These are phyloP conservation scores for Linderniella brevidens DNA, from an alignment of 257 asterid genomes.

Conservation along the genomic window DNA sequence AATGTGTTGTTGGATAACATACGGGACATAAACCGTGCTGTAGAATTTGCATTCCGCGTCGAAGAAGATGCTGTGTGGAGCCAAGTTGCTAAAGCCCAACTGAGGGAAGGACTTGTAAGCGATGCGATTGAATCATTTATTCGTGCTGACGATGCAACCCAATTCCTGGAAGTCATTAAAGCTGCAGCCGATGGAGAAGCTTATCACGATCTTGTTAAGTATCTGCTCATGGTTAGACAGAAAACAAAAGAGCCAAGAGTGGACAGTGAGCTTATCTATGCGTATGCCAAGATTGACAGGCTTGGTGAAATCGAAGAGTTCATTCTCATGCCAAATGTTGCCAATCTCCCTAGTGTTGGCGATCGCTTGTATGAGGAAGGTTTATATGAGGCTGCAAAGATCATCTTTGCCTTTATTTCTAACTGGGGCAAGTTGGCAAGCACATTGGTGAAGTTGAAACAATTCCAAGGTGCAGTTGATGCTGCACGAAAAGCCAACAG, in stretches of 20 bases:
- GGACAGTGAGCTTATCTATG: constrained; percentile 93
- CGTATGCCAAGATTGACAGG: constrained; percentile 93
- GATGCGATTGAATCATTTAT: constrained; percentile 97
- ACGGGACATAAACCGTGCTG: constrained; percentile 86
- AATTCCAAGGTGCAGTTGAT: constrained; percentile 98
- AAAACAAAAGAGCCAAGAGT: constrained; percentile 94
- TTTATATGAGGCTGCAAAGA: constrained; percentile 91
- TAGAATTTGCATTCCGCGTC: constrained; percentile 94
- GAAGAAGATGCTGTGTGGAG: constrained; percentile 99
- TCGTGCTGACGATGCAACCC: constrained; percentile 91
- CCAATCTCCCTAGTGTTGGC: constrained; percentile 94
- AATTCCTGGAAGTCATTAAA: constrained; percentile 72
- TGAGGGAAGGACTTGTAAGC: constrained; percentile 89
- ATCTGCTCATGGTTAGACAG: constrained; percentile 96
- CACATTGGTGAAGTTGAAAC: constrained; percentile 81
- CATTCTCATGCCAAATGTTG: constrained; percentile 98
- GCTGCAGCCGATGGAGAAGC: constrained; percentile 84
- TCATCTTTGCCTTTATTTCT: constrained; percentile 80
- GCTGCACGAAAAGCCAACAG: constrained; percentile 99
- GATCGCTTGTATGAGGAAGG: constrained; percentile 96
- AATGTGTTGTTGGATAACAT: constrained; percentile 81
- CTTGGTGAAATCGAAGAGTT: constrained; percentile 92
- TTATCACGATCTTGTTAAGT: constrained; percentile 89
- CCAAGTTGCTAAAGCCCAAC: constrained; percentile 95
- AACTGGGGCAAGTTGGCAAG: constrained; percentile 95